Conservation (phyloP, 2,329 filamentous ascomycete genomes). For the Pseudocercospora ulei region DNA sequence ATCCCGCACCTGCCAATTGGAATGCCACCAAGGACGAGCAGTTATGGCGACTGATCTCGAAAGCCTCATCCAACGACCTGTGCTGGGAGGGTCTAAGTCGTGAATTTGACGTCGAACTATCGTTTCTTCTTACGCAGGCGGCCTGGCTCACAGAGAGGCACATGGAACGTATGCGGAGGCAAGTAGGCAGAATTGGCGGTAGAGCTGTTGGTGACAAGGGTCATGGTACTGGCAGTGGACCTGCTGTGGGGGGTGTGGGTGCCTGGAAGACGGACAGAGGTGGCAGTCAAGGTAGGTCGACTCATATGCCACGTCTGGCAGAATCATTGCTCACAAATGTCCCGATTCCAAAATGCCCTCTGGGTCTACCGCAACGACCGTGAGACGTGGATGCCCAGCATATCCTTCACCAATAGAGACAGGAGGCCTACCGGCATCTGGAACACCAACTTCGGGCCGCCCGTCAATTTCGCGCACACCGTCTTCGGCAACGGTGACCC, state of each 20-base stretch:
- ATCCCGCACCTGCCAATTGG: slow-evolving; percentile 86
- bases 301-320: not conserved
- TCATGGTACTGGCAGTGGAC: slow-evolving; percentile 39
- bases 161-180: slow-evolving; percentile 76
- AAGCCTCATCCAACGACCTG: slow-evolving; percentile 56
- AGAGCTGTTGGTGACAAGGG: slow-evolving; percentile 10
- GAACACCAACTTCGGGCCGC: slow-evolving; percentile 4
- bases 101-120: slow-evolving; percentile 71
- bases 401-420: slow-evolving; percentile 5
- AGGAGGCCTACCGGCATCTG: slow-evolving; percentile 8
- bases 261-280: slow-evolving; percentile 45
- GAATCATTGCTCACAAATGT: not conserved
- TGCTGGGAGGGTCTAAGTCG: slow-evolving; percentile 51
- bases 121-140: slow-evolving; percentile 85
- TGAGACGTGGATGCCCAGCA: slow-evolving; percentile 14
- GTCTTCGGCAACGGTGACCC: slow-evolving; percentile 43
- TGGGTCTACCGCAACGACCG: slow-evolving; percentile 9
- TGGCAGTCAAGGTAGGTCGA: slow-evolving; percentile 39
- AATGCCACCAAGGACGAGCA: slow-evolving; percentile 74
- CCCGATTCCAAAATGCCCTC: slow-evolving; percentile 18
- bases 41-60: slow-evolving; percentile 82
- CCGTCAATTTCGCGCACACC: slow-evolving; percentile 39
- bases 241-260: slow-evolving; percentile 27
- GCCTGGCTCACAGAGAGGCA: slow-evolving; percentile 90
- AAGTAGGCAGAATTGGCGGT: slow-evolving; percentile 59